Base-by-base conservation (phyloP, 306 rosid species). In the Glycine latifolia region DNA sequence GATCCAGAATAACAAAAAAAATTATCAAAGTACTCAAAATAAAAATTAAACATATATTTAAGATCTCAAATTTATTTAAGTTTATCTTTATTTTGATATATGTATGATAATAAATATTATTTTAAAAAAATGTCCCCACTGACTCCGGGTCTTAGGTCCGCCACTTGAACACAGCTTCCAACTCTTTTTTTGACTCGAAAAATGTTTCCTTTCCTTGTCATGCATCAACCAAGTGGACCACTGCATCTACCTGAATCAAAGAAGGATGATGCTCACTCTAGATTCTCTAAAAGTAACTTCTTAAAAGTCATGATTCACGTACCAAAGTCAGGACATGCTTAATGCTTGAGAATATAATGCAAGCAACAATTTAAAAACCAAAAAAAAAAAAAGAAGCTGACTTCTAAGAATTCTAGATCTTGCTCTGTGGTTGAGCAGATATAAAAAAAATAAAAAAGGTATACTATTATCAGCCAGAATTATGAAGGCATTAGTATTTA, bases 171-270 rank as follows among this genome's bases (percentile, higher is more conserved):
- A 26, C 31, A 26, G 31, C 31, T 26, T 92, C 94, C 77, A 92
- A 56, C 91, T 92, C 95, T 41, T 87, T 91, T 46, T 91, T 92
- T 0, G 94, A 91, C 85, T 91, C 93, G 0, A 87, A 87, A 82
- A 92, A 92, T 79, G 31, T 26, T 26, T 26, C 31, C 92, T 87
- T 82, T 91, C 95, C 87, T 91, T 91, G 86, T 91, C 95, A 82
- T 10, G 97, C 89, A 47, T 91, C 95, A 13, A 89, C 95, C 78
- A 91, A 85, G 84, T 91, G 89, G 58, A 89, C 91, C 54, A 92
- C 95, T 0, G 97, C 94, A 87, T 89, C 97, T 80, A 89, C 93
- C 97, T 92, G 79, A 55, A 75, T 44, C 62, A 50, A 61, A 82
- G 46, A 78, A 77, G n/a, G 14, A 39, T 0, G 20, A 47, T 2